A percentile compares a stretch with the other conserved stretches of the same genome.
These are phyloP conservation scores for Plasmodium falciparum DNA, from an alignment of 169 alveolate species.

Conservation along the genomic window DNA sequence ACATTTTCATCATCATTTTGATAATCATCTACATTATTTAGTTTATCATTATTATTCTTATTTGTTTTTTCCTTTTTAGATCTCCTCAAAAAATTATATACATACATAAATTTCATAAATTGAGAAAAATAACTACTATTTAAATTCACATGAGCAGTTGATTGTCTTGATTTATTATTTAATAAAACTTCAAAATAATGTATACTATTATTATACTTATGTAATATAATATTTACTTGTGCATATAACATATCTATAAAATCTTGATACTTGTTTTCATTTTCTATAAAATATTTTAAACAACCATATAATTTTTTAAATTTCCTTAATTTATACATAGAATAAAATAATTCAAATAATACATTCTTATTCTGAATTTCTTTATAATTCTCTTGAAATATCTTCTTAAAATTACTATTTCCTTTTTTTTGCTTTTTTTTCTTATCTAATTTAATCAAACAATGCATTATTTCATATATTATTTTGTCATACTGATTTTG, in stretches of 20 bases:
- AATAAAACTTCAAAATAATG: slow-evolving; percentile 30
- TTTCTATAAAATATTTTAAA: slow-evolving; percentile 29
- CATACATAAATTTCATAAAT: slow-evolving; percentile 33
- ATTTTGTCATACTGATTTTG: slow-evolving; percentile 1
- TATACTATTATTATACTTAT: slow-evolving; percentile 33
- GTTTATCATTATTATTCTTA: neutral
- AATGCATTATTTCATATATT: slow-evolving; percentile 26
- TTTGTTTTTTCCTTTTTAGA: slow-evolving; percentile 13
- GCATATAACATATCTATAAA: slow-evolving; percentile 38
- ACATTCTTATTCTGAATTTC: slow-evolving; percentile 34
- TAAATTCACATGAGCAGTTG: slow-evolving; percentile 33
- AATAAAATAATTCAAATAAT: slow-evolving; percentile 64
- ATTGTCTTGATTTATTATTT: slow-evolving; percentile 24
- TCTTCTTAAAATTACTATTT: slow-evolving; percentile 18
- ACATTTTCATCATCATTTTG: neutral
- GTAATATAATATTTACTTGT: slow-evolving; percentile 34
- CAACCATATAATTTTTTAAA: slow-evolving; percentile 62
- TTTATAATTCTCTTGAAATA: slow-evolving; percentile 51
- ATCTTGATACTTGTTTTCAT: slow-evolving; percentile 22
- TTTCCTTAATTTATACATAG: slow-evolving; percentile 45
- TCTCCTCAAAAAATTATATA: slow-evolving; percentile 41
- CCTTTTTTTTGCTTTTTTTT: slow-evolving; percentile 12
- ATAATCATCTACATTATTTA: neutral
- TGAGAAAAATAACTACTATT: slow-evolving; percentile 42
- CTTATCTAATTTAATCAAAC: neutral